Evolutionary conservation across 495 filamentous ascomycete genomes (phyloP).

Genomic region (Acidomyces sp.): DNA sequence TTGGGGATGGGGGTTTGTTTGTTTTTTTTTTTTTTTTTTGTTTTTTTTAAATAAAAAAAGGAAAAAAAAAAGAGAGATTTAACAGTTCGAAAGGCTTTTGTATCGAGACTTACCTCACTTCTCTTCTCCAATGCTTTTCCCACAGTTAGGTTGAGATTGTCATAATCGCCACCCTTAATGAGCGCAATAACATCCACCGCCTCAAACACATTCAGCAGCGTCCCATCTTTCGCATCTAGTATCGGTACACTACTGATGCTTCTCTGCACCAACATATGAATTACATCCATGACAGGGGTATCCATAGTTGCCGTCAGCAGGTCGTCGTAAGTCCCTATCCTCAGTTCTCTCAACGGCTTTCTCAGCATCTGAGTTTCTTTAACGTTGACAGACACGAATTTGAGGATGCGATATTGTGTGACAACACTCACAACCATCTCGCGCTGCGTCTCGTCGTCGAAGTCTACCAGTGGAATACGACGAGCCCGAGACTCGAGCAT

Average conservation of each 20-base stretch:
- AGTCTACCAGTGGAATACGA: constrained; percentile 85
- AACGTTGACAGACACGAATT: constrained; percentile 97
- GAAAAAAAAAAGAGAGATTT: no score
- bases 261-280: constrained; percentile 80
- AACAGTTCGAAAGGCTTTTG: no score
- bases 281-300: constrained; percentile 88
- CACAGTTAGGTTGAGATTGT: constrained; percentile 74
- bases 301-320: constrained; percentile 79
- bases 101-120: constrained; percentile 52
- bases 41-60: no score
- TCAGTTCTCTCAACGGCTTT: constrained; percentile 75
- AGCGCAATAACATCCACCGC: constrained; percentile 93
- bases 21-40: no score
- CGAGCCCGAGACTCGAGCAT: constrained; percentile 90
- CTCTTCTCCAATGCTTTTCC: constrained; percentile 83
- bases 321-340: constrained; percentile 67
- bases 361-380: constrained; percentile 76
- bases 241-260: constrained; percentile 95
- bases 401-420: constrained; percentile 94
- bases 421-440: constrained; percentile 92
- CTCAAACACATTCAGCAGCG: constrained; percentile 92
- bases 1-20: no score
- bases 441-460: constrained; percentile 86
- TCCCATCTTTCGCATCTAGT: constrained; percentile 64
- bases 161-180: constrained; percentile 86